These are phyloP conservation scores for Carex littledalei DNA, from an alignment of 176 grass and related monocot genomes.

Conservation along the genomic window DNA sequence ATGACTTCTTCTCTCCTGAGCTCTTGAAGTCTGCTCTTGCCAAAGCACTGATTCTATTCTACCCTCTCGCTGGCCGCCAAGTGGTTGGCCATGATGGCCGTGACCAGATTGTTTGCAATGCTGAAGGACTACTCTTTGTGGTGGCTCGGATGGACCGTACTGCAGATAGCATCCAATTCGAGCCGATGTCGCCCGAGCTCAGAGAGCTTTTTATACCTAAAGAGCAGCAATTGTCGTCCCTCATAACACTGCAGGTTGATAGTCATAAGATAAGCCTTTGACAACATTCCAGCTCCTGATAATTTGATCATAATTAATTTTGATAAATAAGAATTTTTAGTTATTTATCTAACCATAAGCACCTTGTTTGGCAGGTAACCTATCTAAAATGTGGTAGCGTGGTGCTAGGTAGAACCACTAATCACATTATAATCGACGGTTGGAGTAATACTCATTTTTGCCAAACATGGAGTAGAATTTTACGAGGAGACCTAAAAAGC, in stretches of 20 bases:
- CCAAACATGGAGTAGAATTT: background rate
- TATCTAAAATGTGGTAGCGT: constrained; percentile 11
- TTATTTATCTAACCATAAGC: background rate
- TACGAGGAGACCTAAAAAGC: background rate
- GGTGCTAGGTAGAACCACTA: background rate
- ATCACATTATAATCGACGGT: background rate
- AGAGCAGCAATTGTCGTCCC: background rate
- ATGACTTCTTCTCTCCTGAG: no score
- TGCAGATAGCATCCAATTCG: constrained; percentile 38
- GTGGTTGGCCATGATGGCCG: no score
- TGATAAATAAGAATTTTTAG: no score
- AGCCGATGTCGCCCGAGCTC: constrained; percentile 46
- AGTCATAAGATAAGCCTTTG: background rate
- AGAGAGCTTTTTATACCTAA: constrained; percentile 47
- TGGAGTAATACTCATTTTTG: background rate
- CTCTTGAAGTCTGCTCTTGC: no score
- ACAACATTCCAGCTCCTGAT: no score
- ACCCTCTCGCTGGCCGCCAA: no score
- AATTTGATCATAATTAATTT: no score
- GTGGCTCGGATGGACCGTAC: constrained; percentile 37
- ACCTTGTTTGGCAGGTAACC: background rate
- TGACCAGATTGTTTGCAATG: constrained; percentile 27
- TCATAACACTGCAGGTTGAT: constrained; percentile 14
- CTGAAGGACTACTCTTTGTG: constrained; percentile 49
- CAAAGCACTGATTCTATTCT: no score